Conservation (phyloP, 2,329 filamentous ascomycete genomes). For the Aspergillus sp. region DNA sequence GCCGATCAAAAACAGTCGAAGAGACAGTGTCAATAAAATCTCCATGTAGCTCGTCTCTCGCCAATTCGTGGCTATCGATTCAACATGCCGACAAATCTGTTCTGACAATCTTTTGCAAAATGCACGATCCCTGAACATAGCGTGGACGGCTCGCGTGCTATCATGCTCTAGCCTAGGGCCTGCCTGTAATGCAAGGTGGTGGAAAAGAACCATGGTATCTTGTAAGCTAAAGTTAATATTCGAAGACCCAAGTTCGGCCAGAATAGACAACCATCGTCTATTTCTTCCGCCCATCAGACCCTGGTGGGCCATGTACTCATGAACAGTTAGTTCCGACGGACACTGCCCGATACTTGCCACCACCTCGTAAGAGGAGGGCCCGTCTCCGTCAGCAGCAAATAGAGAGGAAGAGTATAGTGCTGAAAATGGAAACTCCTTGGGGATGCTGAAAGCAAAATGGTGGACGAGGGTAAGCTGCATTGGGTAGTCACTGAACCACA, state of each 20-base stretch:
- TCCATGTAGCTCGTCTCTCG: conserved; percentile 61
- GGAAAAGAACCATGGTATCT: conserved; percentile 51
- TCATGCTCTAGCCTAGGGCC: conserved; percentile 48
- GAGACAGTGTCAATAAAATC: conserved; percentile 52
- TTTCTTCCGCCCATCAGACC: conserved; percentile 44
- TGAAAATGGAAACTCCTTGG: conserved; percentile 38
- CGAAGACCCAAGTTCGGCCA: conserved; percentile 52
- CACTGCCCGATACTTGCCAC: conserved; percentile 50
- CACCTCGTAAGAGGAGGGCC: conserved; percentile 52
- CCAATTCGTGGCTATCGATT: conserved; percentile 55
- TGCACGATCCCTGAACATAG: conserved; percentile 46
- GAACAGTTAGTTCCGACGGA: conserved; percentile 46
- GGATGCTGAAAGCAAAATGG: conserved; percentile 44
- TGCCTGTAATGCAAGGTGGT: conserved; percentile 54
- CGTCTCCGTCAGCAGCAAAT: conserved; percentile 32
- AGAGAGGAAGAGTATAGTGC: conserved; percentile 23
- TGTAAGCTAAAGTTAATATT: conserved; percentile 62
- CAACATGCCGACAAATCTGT: conserved; percentile 50
- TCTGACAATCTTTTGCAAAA: conserved; percentile 54
- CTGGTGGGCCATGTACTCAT: conserved; percentile 53
- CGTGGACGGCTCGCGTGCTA: conserved; percentile 50
- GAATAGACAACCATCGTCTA: conserved; percentile 50
- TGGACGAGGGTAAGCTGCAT: conserved; percentile 45
- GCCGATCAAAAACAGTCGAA: conserved; percentile 41
- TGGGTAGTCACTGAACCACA: conserved; percentile 41